A percentile compares a stretch with the other conserved stretches of the same genome.
phyloP scores from a whole-genome alignment of 139 green algal species.

The Closterium sp. region DNA sequence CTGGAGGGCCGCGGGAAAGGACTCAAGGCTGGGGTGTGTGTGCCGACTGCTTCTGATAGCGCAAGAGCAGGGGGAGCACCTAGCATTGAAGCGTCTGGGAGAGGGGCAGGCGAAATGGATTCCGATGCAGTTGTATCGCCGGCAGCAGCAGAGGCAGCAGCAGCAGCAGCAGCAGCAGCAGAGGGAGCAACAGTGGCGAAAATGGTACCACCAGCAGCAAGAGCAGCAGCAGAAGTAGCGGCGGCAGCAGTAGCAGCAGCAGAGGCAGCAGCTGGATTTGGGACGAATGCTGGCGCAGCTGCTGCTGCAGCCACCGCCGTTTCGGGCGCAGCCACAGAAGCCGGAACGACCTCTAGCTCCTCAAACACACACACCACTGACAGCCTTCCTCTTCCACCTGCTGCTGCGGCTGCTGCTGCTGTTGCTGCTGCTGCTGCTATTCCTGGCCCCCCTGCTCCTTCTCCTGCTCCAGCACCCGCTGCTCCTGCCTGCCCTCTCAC shows the following conservation, averaged over 20 bases:
- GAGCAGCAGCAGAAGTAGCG: neutral
- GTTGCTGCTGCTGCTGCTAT: neutral
- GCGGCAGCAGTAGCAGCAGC: neutral
- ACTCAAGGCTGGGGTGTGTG: neutral
- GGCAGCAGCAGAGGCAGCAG: neutral
- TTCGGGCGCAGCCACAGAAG: neutral
- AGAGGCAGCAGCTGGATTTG: neutral
- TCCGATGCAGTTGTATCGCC: neutral
- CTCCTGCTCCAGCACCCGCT: neutral
- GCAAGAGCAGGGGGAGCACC: neutral
- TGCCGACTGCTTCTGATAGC: neutral
- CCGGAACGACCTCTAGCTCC: neutral
- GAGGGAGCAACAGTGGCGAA: neutral
- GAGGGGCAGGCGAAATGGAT: neutral
- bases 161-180: neutral
- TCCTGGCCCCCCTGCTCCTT: neutral
- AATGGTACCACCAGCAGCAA: neutral
- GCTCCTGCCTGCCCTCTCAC: too few species aligned
- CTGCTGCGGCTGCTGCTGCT: too few species aligned
- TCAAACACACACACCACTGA: neutral
- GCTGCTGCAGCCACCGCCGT: too few species aligned
- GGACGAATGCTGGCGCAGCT: neutral
- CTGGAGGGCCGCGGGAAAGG: neutral
- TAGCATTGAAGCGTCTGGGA: neutral
- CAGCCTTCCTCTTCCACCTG: neutral